phyloP scores from a whole-genome alignment of 768 basidiomycete genomes.

The Amyloporia xantha region DNA sequence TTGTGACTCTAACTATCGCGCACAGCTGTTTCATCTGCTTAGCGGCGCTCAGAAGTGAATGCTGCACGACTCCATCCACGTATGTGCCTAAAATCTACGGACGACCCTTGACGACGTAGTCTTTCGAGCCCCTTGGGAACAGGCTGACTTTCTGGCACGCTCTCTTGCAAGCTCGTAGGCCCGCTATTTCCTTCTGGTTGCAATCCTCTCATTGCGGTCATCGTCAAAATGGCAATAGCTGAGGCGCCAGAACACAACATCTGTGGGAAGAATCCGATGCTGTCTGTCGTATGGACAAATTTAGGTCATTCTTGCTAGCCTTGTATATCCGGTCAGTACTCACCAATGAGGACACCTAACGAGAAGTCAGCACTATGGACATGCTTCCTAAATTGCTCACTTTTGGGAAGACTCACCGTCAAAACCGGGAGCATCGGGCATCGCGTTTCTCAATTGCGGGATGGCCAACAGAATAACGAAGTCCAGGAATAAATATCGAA shows the following conservation, averaged over 20 bases:
- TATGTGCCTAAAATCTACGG: slow-evolving; percentile 17
- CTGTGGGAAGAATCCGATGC: slow-evolving; percentile 54
- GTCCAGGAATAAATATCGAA: slow-evolving; percentile 34
- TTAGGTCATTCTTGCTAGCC: not conserved
- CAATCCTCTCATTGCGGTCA: slow-evolving; percentile 35
- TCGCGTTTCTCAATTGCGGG: slow-evolving; percentile 44
- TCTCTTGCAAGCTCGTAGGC: not conserved
- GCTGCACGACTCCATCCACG: not conserved
- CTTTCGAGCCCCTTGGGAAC: slow-evolving; percentile 15
- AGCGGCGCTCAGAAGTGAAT: not conserved
- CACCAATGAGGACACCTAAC: slow-evolving; percentile 45
- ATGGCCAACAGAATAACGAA: slow-evolving; percentile 39
- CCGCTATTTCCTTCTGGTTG: not conserved
- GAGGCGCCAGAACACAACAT: slow-evolving; percentile 42
- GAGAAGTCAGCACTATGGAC: slow-evolving; percentile 8
- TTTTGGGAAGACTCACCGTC: slow-evolving; percentile 27
- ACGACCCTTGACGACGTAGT: slow-evolving; percentile 18
- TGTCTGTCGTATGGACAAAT: slow-evolving; percentile 29
- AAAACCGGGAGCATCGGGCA: slow-evolving; percentile 52
- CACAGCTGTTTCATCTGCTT: not conserved
- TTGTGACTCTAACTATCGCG: not conserved
- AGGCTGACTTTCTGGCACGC: slow-evolving; percentile 6
- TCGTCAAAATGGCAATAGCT: slow-evolving; percentile 35
- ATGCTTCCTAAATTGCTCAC: not conserved
- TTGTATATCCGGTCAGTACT: slow-evolving; percentile 5